These are phyloP conservation scores for Luvunga scandens DNA, from an alignment of 345 rosid genomes.

Conservation along the genomic window DNA sequence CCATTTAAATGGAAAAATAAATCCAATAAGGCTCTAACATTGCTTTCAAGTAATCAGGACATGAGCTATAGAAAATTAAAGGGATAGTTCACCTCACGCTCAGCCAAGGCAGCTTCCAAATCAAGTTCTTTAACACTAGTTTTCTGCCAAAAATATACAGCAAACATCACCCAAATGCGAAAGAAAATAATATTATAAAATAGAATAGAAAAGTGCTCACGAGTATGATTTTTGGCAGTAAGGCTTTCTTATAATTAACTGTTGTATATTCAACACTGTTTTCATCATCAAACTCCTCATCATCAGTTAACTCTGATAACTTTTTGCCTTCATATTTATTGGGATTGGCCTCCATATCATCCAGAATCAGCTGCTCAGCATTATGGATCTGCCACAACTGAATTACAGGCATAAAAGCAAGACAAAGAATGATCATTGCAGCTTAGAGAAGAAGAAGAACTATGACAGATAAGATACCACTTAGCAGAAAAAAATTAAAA, in stretches of 20 bases:
- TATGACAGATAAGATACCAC: neutral
- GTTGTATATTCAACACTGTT: conserved; percentile 52
- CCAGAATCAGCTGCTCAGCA: conserved; percentile 95
- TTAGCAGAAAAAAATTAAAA: neutral
- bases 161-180: conserved; percentile 18
- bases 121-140: conserved; percentile 90
- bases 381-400: conserved; percentile 93
- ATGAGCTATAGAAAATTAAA: neutral
- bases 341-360: conserved; percentile 80
- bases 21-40: neutral
- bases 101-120: conserved; percentile 85
- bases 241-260: conserved; percentile 57
- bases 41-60: neutral
- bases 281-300: conserved; percentile 67
- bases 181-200: neutral
- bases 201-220: conserved; percentile 36
- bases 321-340: conserved; percentile 76
- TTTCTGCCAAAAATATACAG: conserved; percentile 49
- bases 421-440: neutral
- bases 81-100: conserved; percentile 61
- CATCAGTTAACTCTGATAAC: conserved; percentile 80
- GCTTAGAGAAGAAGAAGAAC: neutral
- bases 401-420: conserved; percentile 13
- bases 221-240: conserved; percentile 63
- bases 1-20: neutral